phyloP scores from a whole-genome alignment of 2,329 filamentous ascomycete genomes.

The Aspergillus fumigatiaffinis region DNA sequence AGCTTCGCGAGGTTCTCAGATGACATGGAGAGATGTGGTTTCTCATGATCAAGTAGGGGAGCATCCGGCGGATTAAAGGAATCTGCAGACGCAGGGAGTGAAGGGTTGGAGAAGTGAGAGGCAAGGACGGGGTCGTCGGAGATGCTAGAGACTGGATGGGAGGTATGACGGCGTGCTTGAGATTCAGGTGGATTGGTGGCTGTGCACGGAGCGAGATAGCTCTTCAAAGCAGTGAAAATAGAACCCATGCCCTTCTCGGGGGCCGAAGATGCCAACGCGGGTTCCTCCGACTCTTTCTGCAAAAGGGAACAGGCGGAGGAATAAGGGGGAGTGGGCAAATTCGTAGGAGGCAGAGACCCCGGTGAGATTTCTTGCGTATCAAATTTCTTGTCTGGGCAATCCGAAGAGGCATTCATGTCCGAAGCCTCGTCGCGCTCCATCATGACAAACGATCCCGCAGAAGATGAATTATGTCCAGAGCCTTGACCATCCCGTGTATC shows the following conservation, averaged over 20 bases:
- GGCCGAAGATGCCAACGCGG: conserved; percentile 35
- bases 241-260: conserved; percentile 38
- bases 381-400: conserved; percentile 21
- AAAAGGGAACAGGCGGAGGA: conserved; percentile 41
- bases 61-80: conserved; percentile 40
- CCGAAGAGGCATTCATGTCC: conserved; percentile 26
- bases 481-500: conserved; percentile 22
- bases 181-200: conserved; percentile 29
- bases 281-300: conserved; percentile 41
- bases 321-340: conserved; percentile 42
- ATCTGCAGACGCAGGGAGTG: conserved; percentile 51
- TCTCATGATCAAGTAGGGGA: conserved; percentile 50
- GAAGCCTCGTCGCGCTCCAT: conserved; percentile 36
- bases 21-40: conserved; percentile 38
- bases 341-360: conserved; percentile 31
- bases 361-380: conserved; percentile 23
- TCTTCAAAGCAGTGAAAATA: conserved; percentile 43
- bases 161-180: conserved; percentile 43
- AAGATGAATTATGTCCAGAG: conserved; percentile 27
- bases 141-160: conserved; percentile 59
- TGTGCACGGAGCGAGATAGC: conserved; percentile 38
- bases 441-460: conserved; percentile 41
- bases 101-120: conserved; percentile 66
- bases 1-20: conserved; percentile 58
- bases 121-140: conserved; percentile 64